Evolutionary conservation across 2,329 filamentous ascomycete genomes (phyloP).

Genomic region (Trichoderma citrinoviride): DNA sequence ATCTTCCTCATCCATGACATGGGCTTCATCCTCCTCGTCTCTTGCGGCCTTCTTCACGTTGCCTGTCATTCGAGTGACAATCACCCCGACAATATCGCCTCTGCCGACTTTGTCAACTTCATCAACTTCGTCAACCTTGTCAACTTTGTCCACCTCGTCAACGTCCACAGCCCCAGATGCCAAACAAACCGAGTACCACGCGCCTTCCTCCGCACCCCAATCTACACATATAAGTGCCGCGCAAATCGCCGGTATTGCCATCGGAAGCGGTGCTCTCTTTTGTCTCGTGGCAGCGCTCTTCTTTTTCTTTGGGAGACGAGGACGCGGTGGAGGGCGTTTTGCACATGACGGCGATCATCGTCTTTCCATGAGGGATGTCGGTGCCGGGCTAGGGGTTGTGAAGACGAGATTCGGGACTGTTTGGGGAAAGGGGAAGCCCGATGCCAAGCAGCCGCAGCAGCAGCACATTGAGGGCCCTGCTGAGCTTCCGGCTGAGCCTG

Average conservation of each 20-base stretch:
- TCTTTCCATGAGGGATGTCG: background rate
- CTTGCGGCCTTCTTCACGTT: too few relatives aligned
- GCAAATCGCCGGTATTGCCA: conserved; percentile 58
- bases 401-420: background rate
- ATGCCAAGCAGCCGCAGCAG: background rate
- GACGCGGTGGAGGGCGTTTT: conserved; percentile 22
- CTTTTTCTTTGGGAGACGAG: conserved; percentile 45
- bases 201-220: background rate
- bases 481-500: background rate
- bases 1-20: too few relatives aligned
- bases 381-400: background rate
- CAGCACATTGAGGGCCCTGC: background rate
- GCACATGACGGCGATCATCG: background rate
- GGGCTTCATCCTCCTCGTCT: too few relatives aligned
- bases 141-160: background rate
- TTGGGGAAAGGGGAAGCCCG: background rate
- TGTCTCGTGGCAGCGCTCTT: conserved; percentile 45
- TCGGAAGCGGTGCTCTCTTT: conserved; percentile 49
- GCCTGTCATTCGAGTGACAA: too few relatives aligned
- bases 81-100: too few relatives aligned
- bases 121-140: background rate
- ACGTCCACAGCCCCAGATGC: background rate
- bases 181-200: background rate
- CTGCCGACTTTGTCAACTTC: background rate
- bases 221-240: conserved; percentile 33